Conservation (phyloP, 176 grass and related monocot species). For the Puya raimondii region DNA sequence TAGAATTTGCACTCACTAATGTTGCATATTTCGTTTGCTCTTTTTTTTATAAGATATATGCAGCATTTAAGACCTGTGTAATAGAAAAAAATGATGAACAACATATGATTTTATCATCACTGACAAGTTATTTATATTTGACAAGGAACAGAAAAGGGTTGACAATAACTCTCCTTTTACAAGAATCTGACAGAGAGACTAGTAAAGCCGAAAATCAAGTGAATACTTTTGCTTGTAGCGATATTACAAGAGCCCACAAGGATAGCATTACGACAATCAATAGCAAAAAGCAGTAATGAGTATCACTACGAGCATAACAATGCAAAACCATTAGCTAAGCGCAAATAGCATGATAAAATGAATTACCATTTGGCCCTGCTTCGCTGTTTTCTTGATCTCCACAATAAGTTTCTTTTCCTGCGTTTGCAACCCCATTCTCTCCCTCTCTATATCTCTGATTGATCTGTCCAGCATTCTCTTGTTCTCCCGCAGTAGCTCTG, state of each 20-base stretch:
- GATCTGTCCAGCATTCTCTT: slow-evolving; percentile 68
- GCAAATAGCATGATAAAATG: not conserved
- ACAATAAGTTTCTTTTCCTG: slow-evolving; percentile 72
- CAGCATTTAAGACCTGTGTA: too few relatives aligned
- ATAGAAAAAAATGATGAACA: too few relatives aligned
- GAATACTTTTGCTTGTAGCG: too few relatives aligned
- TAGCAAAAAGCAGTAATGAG: not conserved
- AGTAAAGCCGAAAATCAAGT: too few relatives aligned
- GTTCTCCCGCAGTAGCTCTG: slow-evolving; percentile 65
- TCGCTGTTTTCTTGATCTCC: slow-evolving; percentile 85
- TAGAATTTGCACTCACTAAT: too few relatives aligned
- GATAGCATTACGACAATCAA: not conserved
- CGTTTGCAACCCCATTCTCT: slow-evolving; percentile 54
- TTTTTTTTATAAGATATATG: too few relatives aligned
- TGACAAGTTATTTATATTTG: too few relatives aligned
- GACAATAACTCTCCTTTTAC: too few relatives aligned
- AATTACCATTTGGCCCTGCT: slow-evolving; percentile 70
- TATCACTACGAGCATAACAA: not conserved
- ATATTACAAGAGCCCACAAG: not conserved
- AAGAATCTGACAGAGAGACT: too few relatives aligned
- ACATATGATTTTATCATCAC: too few relatives aligned
- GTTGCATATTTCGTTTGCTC: too few relatives aligned
- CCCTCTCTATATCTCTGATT: slow-evolving; percentile 59
- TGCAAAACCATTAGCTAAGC: not conserved
- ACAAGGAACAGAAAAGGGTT: too few relatives aligned